These are phyloP conservation scores for Pseudocohnilembus persalinus DNA, from an alignment of 169 alveolate species.

Conservation along the genomic window DNA sequence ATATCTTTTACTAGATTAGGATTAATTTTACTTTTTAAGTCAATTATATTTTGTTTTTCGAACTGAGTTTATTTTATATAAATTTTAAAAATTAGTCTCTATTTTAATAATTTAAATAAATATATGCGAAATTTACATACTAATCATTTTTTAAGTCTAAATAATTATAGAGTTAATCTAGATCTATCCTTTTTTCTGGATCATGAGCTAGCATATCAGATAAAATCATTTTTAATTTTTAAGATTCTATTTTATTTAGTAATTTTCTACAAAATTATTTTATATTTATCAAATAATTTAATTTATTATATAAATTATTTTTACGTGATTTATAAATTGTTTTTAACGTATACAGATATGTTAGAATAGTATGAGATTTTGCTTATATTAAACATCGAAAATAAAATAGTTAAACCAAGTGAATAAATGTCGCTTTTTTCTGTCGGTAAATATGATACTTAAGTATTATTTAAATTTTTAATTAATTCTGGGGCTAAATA, in stretches of 20 bases:
- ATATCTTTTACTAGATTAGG: too few species aligned
- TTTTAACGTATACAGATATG: background rate
- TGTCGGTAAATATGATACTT: background rate
- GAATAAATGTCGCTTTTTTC: background rate
- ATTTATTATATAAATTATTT: too few species aligned
- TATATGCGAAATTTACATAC: too few species aligned
- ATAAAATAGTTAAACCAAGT: background rate
- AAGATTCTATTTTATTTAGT: background rate
- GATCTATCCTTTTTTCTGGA: background rate
- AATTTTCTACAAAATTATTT: background rate
- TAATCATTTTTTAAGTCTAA: background rate
- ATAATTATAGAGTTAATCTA: background rate
- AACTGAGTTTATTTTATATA: too few species aligned
- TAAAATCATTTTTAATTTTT: too few species aligned
- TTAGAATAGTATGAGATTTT: too few species aligned
- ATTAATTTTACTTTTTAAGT: too few species aligned
- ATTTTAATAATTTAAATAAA: too few species aligned
- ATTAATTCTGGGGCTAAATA: background rate
- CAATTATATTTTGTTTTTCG: too few species aligned
- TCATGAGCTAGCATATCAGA: background rate
- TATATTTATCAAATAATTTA: too few species aligned
- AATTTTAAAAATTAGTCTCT: too few species aligned
- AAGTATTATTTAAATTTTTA: background rate
- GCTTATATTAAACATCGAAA: background rate
- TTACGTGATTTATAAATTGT: background rate